Evolutionary conservation across 1,284 basidiomycete species (phyloP), one percentile per base, ranked within the genome.

Genomic region (Moniliophthora roreri): DNA sequence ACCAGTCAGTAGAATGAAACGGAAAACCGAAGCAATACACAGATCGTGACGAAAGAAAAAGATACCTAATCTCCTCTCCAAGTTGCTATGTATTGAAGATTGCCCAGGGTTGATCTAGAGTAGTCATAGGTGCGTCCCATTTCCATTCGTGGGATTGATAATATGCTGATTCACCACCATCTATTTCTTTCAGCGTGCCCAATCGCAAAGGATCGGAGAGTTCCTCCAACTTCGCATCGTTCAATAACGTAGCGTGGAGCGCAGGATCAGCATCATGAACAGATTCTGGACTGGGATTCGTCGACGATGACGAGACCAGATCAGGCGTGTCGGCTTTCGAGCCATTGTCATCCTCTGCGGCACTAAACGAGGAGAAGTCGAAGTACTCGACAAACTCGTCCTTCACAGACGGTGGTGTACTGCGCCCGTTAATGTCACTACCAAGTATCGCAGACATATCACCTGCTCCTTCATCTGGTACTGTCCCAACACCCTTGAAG

Each of bases 271-370:
- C 73, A 59, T 86, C 85, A 8, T 80, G 80, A n/a, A 78, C 81
- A 16, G 88, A 90, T 62, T 85, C 85, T 1, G 89, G 89, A 66
- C 87, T 89, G 15, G 80, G 83, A 61, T 88, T 87, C 11, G 88
- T 81, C 54, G 89, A 89, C 11, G 87, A 85, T 20, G 82, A 79
- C 35, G 75, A 75, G 13, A 86, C 71, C 46, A 91, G 75, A 53
- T 90, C 89, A 6, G 88, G 88, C 4, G 88, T 90, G 5, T 77
- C 73, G 20, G 80, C 79, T 62, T 86, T 87, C 16, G 82, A 85
- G 28, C 73, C 77, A 50, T 85, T 82, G 41, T 85, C 84, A 45
- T 84, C 83, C 11, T 72, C 63, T 15, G 73, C 73, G 36, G 72
- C 74, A 61, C 28, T 11, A 32, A 80, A 85, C 8, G 74, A 76